Evolutionary conservation across 768 basidiomycete species (phyloP).

Genomic region (Pleurotus eryngii): DNA sequence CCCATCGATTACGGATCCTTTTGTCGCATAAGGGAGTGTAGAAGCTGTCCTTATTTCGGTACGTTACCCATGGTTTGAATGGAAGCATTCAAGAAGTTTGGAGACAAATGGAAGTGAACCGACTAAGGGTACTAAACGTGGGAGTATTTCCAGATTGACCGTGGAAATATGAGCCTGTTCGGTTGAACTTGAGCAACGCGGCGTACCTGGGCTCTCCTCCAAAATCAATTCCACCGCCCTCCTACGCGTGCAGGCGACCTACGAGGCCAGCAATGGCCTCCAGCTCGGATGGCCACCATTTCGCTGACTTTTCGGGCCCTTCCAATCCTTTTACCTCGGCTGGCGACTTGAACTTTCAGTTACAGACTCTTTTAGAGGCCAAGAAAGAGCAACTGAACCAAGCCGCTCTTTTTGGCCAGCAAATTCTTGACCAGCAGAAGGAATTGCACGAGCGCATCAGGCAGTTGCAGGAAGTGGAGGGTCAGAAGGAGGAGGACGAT

Average conservation of each 20-base stretch:
- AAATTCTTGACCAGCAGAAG: constrained; percentile 89
- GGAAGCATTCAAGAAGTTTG: too few species aligned
- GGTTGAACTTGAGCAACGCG: constrained; percentile 6
- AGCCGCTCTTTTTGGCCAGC: constrained; percentile 89
- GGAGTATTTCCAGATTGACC: not conserved
- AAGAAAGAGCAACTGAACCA: constrained; percentile 93
- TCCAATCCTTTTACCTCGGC: constrained; percentile 41
- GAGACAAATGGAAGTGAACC: too few species aligned
- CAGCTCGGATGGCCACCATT: constrained; percentile 30
- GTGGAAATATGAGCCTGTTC: not conserved
- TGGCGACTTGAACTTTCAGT: constrained; percentile 58
- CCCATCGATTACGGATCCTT: too few species aligned
- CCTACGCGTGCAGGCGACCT: constrained; percentile 10
- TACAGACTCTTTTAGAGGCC: constrained; percentile 73
- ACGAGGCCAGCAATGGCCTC: constrained; percentile 32
- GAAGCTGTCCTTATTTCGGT: too few species aligned
- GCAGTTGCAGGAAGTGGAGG: constrained; percentile 71
- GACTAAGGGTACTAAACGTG: not conserved
- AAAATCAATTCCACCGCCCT: constrained; percentile 3
- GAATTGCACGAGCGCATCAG: constrained; percentile 87
- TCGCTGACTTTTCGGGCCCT: constrained; percentile 13
- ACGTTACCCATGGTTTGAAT: too few species aligned
- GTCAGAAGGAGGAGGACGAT: constrained; percentile 60
- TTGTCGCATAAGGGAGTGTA: too few species aligned
- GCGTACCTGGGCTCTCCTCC: not conserved